Conservation (phyloP, 139 green algal species). For the Choricystis sp. region DNA sequence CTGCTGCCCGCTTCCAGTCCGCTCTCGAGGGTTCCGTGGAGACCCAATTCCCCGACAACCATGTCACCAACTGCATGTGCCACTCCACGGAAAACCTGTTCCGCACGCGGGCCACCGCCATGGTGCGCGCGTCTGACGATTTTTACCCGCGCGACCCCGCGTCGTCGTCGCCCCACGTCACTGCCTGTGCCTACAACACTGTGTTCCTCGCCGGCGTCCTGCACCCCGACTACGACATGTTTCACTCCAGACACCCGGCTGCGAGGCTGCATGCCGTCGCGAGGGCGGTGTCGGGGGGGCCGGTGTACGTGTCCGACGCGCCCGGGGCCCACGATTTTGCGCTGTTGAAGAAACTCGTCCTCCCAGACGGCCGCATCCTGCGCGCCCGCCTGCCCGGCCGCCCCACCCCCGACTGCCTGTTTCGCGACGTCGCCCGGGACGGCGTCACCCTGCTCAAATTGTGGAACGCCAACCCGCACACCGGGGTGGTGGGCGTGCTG, state of each 20-base stretch:
- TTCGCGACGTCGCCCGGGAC: conserved; percentile 66
- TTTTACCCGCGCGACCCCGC: conserved; percentile 60
- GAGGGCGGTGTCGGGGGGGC: conserved; percentile 36
- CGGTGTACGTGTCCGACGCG: conserved; percentile 71
- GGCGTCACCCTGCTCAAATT: conserved; percentile 61
- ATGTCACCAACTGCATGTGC: conserved; percentile 98
- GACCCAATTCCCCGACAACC: conserved; percentile 71
- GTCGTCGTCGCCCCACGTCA: conserved; percentile 71
- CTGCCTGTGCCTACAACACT: conserved; percentile 69
- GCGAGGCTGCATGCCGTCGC: conserved; percentile 23
- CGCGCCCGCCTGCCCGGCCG: conserved; percentile 48
- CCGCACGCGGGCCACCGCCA: conserved; percentile 14
- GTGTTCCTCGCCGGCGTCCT: conserved; percentile 34
- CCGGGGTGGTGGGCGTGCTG: conserved; percentile 62
- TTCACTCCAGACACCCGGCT: conserved; percentile 21
- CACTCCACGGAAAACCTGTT: conserved; percentile 91
- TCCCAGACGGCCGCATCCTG: conserved; percentile 50
- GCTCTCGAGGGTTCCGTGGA: conserved; percentile 61
- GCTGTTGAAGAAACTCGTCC: conserved; percentile 45
- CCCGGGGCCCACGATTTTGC: conserved; percentile 73
- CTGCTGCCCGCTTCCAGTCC: conserved; percentile 31
- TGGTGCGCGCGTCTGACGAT: conserved; percentile 52
- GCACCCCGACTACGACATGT: conserved; percentile 28
- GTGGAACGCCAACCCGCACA: conserved; percentile 46
- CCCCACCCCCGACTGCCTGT: conserved; percentile 81